Evolutionary conservation across 768 basidiomycete species (phyloP), one percentile per base, ranked within the genome.

Genomic region (Russula foetens): DNA sequence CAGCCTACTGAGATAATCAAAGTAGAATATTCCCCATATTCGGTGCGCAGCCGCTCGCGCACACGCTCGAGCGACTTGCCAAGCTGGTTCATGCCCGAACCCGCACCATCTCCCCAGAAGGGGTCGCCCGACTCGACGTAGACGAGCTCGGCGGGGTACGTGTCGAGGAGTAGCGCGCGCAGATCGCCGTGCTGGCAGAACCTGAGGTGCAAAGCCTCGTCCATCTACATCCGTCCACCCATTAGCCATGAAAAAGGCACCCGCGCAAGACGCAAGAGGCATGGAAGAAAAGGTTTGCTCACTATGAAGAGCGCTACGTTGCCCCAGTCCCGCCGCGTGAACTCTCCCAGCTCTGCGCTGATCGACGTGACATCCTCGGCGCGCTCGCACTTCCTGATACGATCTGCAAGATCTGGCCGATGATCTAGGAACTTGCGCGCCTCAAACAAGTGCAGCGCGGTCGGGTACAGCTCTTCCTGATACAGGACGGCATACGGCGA

Each of bases 391-490:
- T 61, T 66, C 54, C 86, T 76, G 58, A 91, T 85, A 31, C 67
- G 66, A 57, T 88, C 83, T 11, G 83, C 82, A 19, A 86, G 65
- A 0, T 80, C 70, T 0, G 80, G 81, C 3, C 75, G 74, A 23
- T 75, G 70, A 2, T 76, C 75, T 38, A 82, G 67, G 70, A 83
- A 92, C 69, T 87, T 87, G 67, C 87, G 74, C 9, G 88, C 88
- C 71, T 92, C 88, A 55, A 83, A 79, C n/a, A 92, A 76, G 65
- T 92, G 90, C 66, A 84, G 71, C 11, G 85, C 90, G 2, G 83
- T 86, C 2, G 86, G 86, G 65, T 84, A 92, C 44, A 72, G 70
- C 55, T 74, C 74, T 33, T 81, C 76, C 38, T 76, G 69, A 69
- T 83, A 84, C 55, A 83, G 56, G 23, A 92, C 78, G 5, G 75